Conservation (phyloP, 2,329 filamentous ascomycete genomes). For the Emmonsia crescens region DNA sequence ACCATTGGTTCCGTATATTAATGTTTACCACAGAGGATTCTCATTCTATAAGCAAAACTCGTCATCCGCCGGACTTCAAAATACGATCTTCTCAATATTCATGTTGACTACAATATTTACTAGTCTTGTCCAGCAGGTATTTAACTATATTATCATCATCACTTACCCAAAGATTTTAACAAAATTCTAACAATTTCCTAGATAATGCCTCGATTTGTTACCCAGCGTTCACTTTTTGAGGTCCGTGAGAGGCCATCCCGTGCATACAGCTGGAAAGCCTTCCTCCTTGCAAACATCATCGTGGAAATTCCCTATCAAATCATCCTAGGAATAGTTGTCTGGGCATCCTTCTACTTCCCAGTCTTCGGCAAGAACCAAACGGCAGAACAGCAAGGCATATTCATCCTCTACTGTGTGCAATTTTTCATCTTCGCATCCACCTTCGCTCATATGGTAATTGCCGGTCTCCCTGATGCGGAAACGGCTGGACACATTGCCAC, state of each 20-base stretch:
- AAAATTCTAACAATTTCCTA: conserved; percentile 8
- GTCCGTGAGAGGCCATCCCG: conserved; percentile 75
- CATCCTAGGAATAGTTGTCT: conserved; percentile 63
- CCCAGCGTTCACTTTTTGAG: conserved; percentile 72
- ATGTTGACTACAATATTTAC: conserved; percentile 54
- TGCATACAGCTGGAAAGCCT: conserved; percentile 75
- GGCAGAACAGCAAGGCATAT: conserved; percentile 59
- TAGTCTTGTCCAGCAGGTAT: conserved; percentile 41
- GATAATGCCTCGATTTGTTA: conserved; percentile 71
- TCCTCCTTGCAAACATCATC: conserved; percentile 71
- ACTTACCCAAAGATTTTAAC: conserved; percentile 16
- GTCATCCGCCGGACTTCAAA: conserved; percentile 67
- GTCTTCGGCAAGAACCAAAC: conserved; percentile 52
- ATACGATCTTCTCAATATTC: conserved; percentile 80
- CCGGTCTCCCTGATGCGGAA: conserved; percentile 63
- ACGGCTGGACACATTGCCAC: conserved; percentile 67
- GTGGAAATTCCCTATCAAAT: conserved; percentile 81
- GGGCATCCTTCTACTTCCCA: conserved; percentile 75
- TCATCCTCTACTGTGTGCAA: conserved; percentile 64
- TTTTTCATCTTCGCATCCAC: conserved; percentile 76
- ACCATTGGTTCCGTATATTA: conserved; percentile 41
- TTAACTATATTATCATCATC: conserved; percentile 50
- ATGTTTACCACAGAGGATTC: conserved; percentile 60
- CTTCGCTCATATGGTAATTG: conserved; percentile 68
- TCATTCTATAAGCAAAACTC: conserved; percentile 64